Percentiles rank a stretch among this genome's conserved stretches.
Conservation (phyloP, 2,329 filamentous ascomycete species). For the Colletotrichum liaoningense region DNA sequence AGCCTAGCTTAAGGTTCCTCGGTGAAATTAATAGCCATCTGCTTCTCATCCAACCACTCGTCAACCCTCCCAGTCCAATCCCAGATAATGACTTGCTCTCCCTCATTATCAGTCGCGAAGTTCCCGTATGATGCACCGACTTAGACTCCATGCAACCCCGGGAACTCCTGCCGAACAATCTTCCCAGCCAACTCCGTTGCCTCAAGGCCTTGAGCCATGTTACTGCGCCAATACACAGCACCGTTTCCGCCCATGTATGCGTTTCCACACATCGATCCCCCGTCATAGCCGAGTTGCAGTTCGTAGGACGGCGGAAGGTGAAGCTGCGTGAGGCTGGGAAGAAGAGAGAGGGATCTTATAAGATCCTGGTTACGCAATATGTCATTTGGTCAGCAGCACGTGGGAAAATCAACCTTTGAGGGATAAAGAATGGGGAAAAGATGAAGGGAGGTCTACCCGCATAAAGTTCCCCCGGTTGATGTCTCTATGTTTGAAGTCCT, state of each 20-base stretch:
- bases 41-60: neutral
- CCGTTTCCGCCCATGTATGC: neutral
- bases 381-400: neutral
- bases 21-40: neutral
- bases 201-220: neutral
- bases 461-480: neutral
- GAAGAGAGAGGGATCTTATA: neutral
- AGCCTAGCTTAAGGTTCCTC: fast-evolving
- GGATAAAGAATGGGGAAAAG: neutral
- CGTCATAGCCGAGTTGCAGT: neutral
- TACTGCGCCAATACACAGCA: neutral
- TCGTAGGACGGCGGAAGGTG: neutral
- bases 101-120: neutral
- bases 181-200: neutral
- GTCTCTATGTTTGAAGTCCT: neutral
- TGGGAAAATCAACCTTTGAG: neutral
- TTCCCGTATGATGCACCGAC: neutral
- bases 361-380: neutral
- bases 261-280: neutral
- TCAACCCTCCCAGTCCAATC: neutral
- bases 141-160: neutral
- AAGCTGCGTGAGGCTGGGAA: neutral
- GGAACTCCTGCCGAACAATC: neutral
- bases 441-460: neutral
- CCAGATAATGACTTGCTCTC: neutral